Base-by-base conservation (phyloP, 163 green algal genomes). In the Chloromonas sp. region DNA sequence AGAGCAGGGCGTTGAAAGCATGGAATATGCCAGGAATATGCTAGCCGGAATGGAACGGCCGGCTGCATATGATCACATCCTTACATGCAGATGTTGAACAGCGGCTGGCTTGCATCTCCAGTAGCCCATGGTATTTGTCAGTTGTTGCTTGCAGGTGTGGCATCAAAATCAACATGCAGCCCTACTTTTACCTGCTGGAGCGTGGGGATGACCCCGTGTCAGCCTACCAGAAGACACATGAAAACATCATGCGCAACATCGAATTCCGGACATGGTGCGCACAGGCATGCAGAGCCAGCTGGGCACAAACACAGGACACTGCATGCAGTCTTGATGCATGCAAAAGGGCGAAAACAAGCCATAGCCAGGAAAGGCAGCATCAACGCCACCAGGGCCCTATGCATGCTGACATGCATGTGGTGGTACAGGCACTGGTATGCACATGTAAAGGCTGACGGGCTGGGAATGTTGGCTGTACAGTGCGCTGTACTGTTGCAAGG, bases 111-210 rank as follows among this genome's bases (percentile, higher is more conserved):
- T 36, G 36, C 36, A 36, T 36, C 36, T 36, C 36, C 36, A 36
- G 36, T 36, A 36, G 36, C 36, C 36, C 36, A 36, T 36, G 36
- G 36, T 36, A 36, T 36, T 36, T 36, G 36, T 36, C 36, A 36
- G 36, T 36, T 36, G 36, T 36, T 36, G 36, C 36, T 36, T 74
- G 57, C 92, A 96, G 94, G 66, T 98, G 95, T 85, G 95, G 95
- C 78, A 90, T 93, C 76, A 81, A 92, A 62, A 87, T 95, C 14
- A 87, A 97, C 91, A 92, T 96, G 85, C 82, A 78, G 59, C 94
- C 95, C 58, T 97, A 93, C 87, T 90, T 91, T 77, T 93, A 94
- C 71, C 87, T 90, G 11, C 60, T 98, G 61, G 86, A 95, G 87
- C 85, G 89, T 3, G 95, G 95, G 0, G 82, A 91, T 81, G 91